These are phyloP conservation scores for Globisporangium carolinianum DNA, from an alignment of 352 stramenopile species.

Conservation along the genomic window DNA sequence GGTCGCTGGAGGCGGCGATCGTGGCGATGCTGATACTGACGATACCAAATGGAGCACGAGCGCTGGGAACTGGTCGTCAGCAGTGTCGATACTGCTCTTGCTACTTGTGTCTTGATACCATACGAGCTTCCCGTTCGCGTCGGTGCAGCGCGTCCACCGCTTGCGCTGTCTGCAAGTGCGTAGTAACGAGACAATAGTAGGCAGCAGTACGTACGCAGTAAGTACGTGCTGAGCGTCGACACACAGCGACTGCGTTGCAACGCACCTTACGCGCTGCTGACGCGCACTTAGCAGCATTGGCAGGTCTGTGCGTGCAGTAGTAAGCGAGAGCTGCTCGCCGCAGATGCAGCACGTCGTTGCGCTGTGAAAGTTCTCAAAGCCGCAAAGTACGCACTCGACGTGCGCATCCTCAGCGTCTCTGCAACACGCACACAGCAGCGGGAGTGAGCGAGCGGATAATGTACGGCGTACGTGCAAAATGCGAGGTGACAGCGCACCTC, in stretches of 20 bases:
- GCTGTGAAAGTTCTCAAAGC: conserved; percentile 1
- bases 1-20: no score
- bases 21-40: no score
- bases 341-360: neutral
- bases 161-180: conserved; percentile 35
- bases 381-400: neutral
- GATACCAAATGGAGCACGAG: no score
- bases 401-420: neutral
- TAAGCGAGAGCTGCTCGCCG: neutral
- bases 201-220: no score
- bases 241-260: neutral
- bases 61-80: no score
- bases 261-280: neutral
- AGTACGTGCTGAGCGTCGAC: neutral
- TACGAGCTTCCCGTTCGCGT: conserved; percentile 44
- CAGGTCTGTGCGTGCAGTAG: no score
- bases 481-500: neutral
- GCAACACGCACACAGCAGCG: neutral
- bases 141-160: conserved; percentile 51
- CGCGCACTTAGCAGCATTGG: neutral
- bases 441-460: no score
- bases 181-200: no score
- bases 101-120: conserved; percentile 33
- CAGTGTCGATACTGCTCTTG: no score
- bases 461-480: no score